These are phyloP conservation scores for Neophaeococcomyces mojaviensis DNA, from an alignment of 2,329 filamentous ascomycete species.

Conservation along the genomic window DNA sequence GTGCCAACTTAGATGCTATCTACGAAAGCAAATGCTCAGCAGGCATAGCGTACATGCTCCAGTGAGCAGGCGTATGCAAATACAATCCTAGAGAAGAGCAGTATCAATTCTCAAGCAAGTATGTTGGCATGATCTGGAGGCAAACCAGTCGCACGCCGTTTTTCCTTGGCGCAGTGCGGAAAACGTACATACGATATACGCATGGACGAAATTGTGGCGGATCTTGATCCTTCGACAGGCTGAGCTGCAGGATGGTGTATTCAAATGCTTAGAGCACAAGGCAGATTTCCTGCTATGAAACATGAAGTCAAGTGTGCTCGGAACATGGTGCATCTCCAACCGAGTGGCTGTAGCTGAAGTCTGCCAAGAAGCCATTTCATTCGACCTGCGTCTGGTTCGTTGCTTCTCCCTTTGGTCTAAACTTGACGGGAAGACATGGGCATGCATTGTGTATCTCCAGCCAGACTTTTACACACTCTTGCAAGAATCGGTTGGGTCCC, in stretches of 20 bases:
- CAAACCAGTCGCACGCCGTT: neutral
- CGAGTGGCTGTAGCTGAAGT: no score
- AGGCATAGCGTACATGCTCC: neutral
- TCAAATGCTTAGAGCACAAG: neutral
- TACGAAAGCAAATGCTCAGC: neutral
- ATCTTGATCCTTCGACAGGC: neutral
- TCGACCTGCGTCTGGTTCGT: no score
- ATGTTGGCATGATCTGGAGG: slow-evolving; percentile 1
- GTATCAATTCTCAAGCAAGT: slow-evolving; percentile 4
- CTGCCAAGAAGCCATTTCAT: no score
- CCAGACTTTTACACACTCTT: no score
- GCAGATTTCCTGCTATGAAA: neutral
- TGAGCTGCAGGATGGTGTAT: neutral
- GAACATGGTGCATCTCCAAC: neutral
- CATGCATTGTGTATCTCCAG: no score
- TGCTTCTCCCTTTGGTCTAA: no score
- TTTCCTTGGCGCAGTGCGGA: no score
- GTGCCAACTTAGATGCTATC: slow-evolving; percentile 4
- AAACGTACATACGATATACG: neutral
- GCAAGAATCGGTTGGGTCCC: no score
- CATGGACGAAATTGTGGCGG: neutral
- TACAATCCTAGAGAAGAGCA: slow-evolving; percentile 8
- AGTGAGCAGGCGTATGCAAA: neutral
- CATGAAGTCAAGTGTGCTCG: neutral
- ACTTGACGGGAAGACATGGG: no score